Base-by-base conservation (phyloP, 2,329 filamentous ascomycete species). In the Penicillium sp. region DNA sequence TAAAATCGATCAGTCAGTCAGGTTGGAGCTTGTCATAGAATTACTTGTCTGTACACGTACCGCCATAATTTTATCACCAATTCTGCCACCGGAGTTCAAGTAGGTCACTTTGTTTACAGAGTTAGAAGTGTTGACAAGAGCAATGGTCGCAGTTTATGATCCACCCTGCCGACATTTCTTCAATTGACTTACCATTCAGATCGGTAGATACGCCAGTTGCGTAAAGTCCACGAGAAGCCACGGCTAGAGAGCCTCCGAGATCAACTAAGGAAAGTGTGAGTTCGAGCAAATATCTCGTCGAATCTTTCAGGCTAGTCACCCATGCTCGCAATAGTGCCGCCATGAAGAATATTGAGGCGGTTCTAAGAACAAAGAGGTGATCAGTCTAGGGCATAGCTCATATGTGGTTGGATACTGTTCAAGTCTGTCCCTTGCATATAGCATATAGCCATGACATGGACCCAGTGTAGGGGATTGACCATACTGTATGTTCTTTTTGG, bases 171-270 rank as follows among this genome's bases (percentile, higher is more conserved):
- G 18, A 18, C 18, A 18, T 18, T n/a, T 13, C 24, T 38, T 29
- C 29, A 5, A 26, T 26, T 9, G 5, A 50, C 57, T 43, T 63
- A 78, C 76, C 78, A 54, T 78, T 84, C 8, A 86, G 64, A 64
- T 86, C 82, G 3, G 82, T 85, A 1, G 80, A 83, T 2, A 86
- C 82, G 6, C 82, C 82, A 0, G 82, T 86, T 18, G 81, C 76
- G 60, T 80, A 85, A 1, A 86, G 72, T 0, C 83, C 82, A 32
- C 77, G 72, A 0, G 82, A 85, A 5, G 82, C 83, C 36, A 86
- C 79, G 7, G 82, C 82, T 8, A 86, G 69, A 12, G 80, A 84
- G 24, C 83, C 83, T 4, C 83, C 82, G 1, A 85, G 76, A 56
- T 86, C 82, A 40, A 84, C 81, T 79, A 28, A 11, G 45, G 28